Evolutionary conservation across 2,329 filamentous ascomycete species (phyloP), one percentile per base, ranked within the genome.

Genomic region (Colletotrichum magnum): DNA sequence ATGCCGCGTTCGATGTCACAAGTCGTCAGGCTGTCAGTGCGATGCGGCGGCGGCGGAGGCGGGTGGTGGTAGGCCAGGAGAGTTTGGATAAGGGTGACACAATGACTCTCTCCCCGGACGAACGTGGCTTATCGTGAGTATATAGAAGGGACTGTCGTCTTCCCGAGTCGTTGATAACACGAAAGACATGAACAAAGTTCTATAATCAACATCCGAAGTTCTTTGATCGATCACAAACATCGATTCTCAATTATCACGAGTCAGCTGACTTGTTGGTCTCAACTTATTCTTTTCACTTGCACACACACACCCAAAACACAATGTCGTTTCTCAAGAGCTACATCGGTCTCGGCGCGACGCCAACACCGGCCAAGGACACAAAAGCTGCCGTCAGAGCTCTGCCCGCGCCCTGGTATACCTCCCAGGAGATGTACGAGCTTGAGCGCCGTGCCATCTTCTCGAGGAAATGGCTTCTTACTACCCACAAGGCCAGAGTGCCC

Each of bases 401-500:
- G 1, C 86, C 87, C 2, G 80, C 6, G 9, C 84, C 83, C 13
- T 88, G 86, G 86, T 89, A 86, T 75, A 82, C 78, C 13, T 85
- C 83, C 5, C 76, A 79, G n/a, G 83, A 84, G 69, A 86, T 89
- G 80, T 88, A 86, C 72, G 82, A 88, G 73, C 84, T 89, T 1
- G 87, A 89, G 75, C 79, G 85, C 26, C 83, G 87, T 15, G 85
- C 86, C 52, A 86, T 89, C 74, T 89, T 89, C 76, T 89, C 87
- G 47, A 82, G 82, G 72, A 84, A 85, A 73, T 89, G 87, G 87
- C 81, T 87, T 43, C 82, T 88, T 51, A 83, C 85, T 28, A 89
- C 87, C 61, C 83, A 89, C 81, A 80, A 84, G 72, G 79, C 79
- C 63, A 82, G 87, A 64, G 78, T 89, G 50, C 75, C 76, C 66